These are phyloP conservation scores for Juglanconis sp. DNA, from an alignment of 2,329 filamentous ascomycete genomes.

Conservation along the genomic window DNA sequence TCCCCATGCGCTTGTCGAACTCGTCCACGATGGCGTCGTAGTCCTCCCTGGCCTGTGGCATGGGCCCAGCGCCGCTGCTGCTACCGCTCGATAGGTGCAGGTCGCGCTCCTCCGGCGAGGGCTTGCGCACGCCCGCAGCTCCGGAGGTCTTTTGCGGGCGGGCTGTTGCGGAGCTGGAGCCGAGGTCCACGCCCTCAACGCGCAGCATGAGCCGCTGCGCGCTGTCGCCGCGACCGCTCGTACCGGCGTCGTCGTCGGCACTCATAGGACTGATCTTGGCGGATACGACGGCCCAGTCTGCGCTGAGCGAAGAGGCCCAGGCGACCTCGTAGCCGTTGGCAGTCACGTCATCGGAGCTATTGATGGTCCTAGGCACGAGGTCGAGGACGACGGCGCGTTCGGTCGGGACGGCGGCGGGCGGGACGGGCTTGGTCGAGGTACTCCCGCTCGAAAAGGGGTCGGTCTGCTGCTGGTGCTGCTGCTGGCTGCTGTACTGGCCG, in stretches of 20 bases:
- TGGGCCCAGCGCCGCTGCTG: background rate
- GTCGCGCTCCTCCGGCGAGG: constrained; percentile 14
- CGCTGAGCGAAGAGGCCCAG: constrained; percentile 68
- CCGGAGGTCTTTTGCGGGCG: background rate
- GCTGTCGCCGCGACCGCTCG: constrained; percentile 28
- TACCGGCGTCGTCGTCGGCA: constrained; percentile 28
- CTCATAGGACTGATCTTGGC: constrained; percentile 44
- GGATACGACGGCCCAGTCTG: constrained; percentile 64
- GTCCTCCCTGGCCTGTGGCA: constrained; percentile 28
- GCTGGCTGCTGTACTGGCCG: constrained; percentile 38
- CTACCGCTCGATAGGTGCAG: constrained; percentile 4
- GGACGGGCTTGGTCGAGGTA: constrained; percentile 19
- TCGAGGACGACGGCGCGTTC: constrained; percentile 56
- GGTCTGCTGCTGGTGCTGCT: constrained; percentile 12
- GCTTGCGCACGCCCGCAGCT: constrained; percentile 25
- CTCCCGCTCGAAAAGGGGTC: constrained; percentile 27
- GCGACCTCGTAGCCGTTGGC: constrained; percentile 50
- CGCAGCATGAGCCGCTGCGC: constrained; percentile 52
- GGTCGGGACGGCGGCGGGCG: constrained; percentile 14
- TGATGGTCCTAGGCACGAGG: constrained; percentile 34
- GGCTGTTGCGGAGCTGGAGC: constrained; percentile 2
- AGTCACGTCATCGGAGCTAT: background rate
- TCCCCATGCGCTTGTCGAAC: constrained; percentile 55
- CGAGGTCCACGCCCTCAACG: constrained; percentile 53
- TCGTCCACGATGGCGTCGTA: constrained; percentile 51